Base-by-base conservation (phyloP, 495 filamentous ascomycete genomes). In the Penicillium egyptiacum region DNA sequence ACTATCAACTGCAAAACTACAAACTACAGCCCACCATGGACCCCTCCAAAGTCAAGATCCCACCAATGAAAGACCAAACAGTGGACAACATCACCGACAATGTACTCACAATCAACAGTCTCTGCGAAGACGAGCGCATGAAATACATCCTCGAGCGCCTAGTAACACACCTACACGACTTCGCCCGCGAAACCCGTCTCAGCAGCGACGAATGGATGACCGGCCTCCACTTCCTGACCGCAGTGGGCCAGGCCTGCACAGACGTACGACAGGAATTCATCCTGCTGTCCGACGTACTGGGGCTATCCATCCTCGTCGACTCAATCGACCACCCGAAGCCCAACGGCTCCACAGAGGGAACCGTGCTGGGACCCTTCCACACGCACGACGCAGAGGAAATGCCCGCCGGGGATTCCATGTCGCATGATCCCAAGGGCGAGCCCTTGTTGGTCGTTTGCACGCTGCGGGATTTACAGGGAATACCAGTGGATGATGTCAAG, bases 291-390 rank as follows among this genome's bases (percentile, higher is more conserved):
- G 92, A 97, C 76, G 80, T 92, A 55, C 83, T 96, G 42, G 92
- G 92, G 55, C 86, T 97, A 42, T 96, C 91, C 28, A 81, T 95
- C 53, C 85, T 96, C 8, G 88, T 96, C 56, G 92, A 96, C 75
- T 83, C 80, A 59, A 95, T 96, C 77, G 90, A 93, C 75, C 91
- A 96, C 75, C 92, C 92, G 56, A 96, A 91, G 68, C 90, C 89
- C 0, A 66, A 83, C 0, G 69, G 72, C 39, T 81, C 83, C 43
- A 97, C 92, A 16, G 91, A 96, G 70, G 90, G 91, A 47, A 92
- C 92, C 3, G 89, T 97, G 28, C 83, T 96, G 0, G 92, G 92
- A 0, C 92, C 92, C 43, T 97, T 96, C 80, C 91, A 97, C 79
- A 93, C 91, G 3, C 89, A 96, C 72, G 91, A 96, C 63, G 91